Evolutionary conservation across 2,329 filamentous ascomycete genomes (phyloP).

Genomic region (Cercospora sp.): DNA sequence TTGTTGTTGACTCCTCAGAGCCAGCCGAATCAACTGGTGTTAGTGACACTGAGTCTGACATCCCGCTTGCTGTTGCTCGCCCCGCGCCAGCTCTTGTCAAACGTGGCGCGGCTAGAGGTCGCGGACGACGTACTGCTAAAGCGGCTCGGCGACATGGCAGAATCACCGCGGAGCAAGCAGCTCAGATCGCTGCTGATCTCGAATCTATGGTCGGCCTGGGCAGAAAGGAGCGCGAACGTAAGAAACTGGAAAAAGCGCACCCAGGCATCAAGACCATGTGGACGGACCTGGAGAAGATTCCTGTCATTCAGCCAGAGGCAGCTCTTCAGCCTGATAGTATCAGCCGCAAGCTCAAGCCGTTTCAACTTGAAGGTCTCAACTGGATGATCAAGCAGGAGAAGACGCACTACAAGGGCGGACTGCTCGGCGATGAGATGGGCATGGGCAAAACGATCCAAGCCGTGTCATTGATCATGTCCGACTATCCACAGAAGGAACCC

Average conservation of each 20-base stretch:
- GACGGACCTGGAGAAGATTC: slow-evolving; percentile 68
- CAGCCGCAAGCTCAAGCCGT: slow-evolving; percentile 81
- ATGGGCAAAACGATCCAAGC: slow-evolving; percentile 98
- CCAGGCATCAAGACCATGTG: slow-evolving; percentile 84
- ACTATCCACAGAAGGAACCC: slow-evolving; percentile 80
- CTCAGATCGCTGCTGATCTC: slow-evolving; percentile 7
- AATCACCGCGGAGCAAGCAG: slow-evolving; percentile 29
- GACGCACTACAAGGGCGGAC: slow-evolving; percentile 79
- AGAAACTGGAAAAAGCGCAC: slow-evolving; percentile 72
- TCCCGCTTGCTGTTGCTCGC: slow-evolving; percentile 25
- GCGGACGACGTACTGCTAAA: slow-evolving; percentile 13
- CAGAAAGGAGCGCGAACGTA: slow-evolving; percentile 54
- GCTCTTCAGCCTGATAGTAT: slow-evolving; percentile 76
- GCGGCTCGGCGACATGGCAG: slow-evolving; percentile 28
- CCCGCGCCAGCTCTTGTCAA: slow-evolving; percentile 10
- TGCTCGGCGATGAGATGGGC: slow-evolving; percentile 97
- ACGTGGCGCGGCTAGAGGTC: slow-evolving; percentile 13
- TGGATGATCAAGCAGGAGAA: slow-evolving; percentile 95
- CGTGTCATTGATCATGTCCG: slow-evolving; percentile 96
- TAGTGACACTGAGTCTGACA: slow-evolving; percentile 40
- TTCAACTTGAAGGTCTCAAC: slow-evolving; percentile 87
- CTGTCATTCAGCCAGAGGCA: slow-evolving; percentile 63
- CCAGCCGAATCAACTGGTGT: slow-evolving; percentile 31
- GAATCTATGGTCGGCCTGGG: slow-evolving; percentile 23
- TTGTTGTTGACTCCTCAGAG: slow-evolving; percentile 38